Evolutionary conservation across 805 yeast species (phyloP), one percentile per base, ranked within the genome.

Genomic region (Yarrowia osloensis): DNA sequence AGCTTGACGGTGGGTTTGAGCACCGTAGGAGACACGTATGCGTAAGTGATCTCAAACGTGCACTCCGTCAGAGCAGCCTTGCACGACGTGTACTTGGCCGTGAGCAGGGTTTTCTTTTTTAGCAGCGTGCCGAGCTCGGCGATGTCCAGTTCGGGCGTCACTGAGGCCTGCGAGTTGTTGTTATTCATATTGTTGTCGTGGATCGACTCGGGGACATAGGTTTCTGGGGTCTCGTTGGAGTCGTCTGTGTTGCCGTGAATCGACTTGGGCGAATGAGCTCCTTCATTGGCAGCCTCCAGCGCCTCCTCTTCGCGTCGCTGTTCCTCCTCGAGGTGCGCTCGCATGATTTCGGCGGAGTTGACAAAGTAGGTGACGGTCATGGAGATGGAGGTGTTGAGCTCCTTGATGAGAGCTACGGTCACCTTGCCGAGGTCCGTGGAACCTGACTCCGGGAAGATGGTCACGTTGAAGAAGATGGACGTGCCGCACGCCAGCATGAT

Each of bases 401-500:
- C 81, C 67, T 79, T 77, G 22, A 83, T 61, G 0, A 81, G 74
- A 40, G 77, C 77, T 0, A 80, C 73, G 7, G 81, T 76, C 1
- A 82, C 75, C 37, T 77, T 77, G 31, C 86, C 86, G 13, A 84
- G 70, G 69, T 79, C 81, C 0, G 83, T 78, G 26, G 84, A 79
- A 17, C 86, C 86, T 73, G 82, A 81, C 68, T 84, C 86, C 1
- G 86, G 86, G 69, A 81, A 83, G 13, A 84, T 68, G 1, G 75
- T 39, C 46, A 84, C 59, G 67, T 82, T 83, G 72, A 82, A 78
- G 29, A 79, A 74, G n/a, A 82, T 67, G 0, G 83, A 76, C 67
- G 82, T 73, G 0, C 80, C 83, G 40, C 82, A 80, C 26, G 85
- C 85, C 22, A 82, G 37, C 52, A 81, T 78, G 67, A 83, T 80